These are phyloP conservation scores for Condylostoma magnum DNA, from an alignment of 169 alveolate species.

Conservation along the genomic window DNA sequence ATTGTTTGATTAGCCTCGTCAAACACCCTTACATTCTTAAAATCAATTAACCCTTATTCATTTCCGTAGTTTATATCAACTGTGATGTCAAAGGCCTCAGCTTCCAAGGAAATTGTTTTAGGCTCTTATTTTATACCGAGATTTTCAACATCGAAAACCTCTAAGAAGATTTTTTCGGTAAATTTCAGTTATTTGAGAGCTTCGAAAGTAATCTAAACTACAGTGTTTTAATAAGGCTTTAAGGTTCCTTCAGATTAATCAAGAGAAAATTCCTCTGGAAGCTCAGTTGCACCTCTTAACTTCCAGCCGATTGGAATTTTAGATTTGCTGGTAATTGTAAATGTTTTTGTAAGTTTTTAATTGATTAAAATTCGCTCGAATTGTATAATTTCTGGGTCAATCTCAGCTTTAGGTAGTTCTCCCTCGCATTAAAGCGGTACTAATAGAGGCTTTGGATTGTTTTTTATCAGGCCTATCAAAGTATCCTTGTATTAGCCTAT, in stretches of 20 bases:
- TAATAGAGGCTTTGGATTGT: conserved; percentile 89
- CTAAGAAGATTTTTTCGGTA: conserved; percentile 62
- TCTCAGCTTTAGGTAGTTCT: conserved; percentile 86
- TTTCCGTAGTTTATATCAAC: conserved; percentile 82
- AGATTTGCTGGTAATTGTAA: conserved; percentile 75
- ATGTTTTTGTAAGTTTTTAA: conserved; percentile 66
- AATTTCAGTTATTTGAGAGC: conserved; percentile 77
- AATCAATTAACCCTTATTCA: conserved; percentile 79
- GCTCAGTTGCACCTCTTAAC: conserved; percentile 65
- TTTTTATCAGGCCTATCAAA: conserved; percentile 82
- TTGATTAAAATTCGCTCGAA: conserved; percentile 87
- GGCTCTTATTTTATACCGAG: conserved; percentile 82
- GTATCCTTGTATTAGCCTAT: conserved; percentile 84
- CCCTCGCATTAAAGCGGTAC: conserved; percentile 84
- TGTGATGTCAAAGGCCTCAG: conserved; percentile 90
- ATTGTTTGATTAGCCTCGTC: conserved; percentile 82
- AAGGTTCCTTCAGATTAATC: conserved; percentile 75
- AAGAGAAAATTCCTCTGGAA: conserved; percentile 75
- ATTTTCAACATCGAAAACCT: conserved; percentile 84
- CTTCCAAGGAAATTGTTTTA: conserved; percentile 72
- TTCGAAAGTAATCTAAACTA: conserved; percentile 65
- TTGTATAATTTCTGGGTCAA: conserved; percentile 80
- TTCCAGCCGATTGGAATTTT: conserved; percentile 84
- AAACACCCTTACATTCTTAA: conserved; percentile 90
- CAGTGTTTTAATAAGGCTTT: conserved; percentile 75